These are phyloP conservation scores for Russula sp. DNA, from an alignment of 768 basidiomycete species.

Conservation along the genomic window DNA sequence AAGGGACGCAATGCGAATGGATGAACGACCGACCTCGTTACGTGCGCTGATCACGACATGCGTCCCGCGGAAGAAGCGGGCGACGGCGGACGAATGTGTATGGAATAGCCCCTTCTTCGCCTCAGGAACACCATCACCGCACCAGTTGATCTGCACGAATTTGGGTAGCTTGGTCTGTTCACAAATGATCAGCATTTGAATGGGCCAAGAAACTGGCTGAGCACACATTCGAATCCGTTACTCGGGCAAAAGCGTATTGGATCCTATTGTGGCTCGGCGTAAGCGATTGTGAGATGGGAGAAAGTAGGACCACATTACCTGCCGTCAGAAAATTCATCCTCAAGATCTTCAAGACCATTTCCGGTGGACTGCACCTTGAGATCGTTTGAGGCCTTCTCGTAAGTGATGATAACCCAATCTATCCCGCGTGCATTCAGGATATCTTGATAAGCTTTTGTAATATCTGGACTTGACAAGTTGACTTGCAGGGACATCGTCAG, in stretches of 20 bases:
- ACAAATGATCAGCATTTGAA: background rate
- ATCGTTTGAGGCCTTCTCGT: conserved; percentile 76
- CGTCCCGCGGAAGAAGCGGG: conserved; percentile 70
- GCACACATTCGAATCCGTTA: conserved; percentile 77
- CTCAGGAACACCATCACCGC: conserved; percentile 93
- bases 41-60: conserved; percentile 85
- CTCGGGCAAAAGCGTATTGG: conserved; percentile 86
- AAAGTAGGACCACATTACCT: conserved; percentile 41
- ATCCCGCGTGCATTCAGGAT: conserved; percentile 59
- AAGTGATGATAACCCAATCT: conserved; percentile 76
- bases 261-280: conserved; percentile 45
- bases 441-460: conserved; percentile 66
- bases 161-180: conserved; percentile 73
- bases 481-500: conserved; percentile 71
- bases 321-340: conserved; percentile 94
- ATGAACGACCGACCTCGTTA: conserved; percentile 54
- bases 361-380: conserved; percentile 83
- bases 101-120: conserved; percentile 89
- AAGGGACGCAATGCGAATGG: background rate
- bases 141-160: conserved; percentile 96
- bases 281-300: conserved; percentile 8
- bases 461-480: conserved; percentile 67
- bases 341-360: conserved; percentile 78
- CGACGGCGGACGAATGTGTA: conserved; percentile 75
- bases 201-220: background rate